A percentile compares a stretch with the other conserved stretches of the same genome.
phyloP scores from a whole-genome alignment of 2,329 filamentous ascomycete genomes.

The Biscogniauxia sp. region DNA sequence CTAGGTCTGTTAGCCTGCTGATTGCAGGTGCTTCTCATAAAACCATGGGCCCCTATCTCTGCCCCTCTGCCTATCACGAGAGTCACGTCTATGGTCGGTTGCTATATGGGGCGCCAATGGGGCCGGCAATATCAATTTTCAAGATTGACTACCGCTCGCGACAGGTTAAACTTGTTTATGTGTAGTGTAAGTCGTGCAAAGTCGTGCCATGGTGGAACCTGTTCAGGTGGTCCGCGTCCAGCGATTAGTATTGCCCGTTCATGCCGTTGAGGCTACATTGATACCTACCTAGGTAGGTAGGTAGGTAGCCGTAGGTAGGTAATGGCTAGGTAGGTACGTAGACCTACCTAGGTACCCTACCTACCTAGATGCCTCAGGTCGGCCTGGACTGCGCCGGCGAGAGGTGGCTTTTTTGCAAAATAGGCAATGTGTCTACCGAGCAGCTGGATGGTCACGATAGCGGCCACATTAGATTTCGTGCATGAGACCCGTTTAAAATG shows the following conservation, averaged over 20 bases:
- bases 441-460: not conserved
- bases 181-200: not conserved
- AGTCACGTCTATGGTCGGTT: not conserved
- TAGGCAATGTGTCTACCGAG: conserved; percentile 3
- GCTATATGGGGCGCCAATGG: not conserved
- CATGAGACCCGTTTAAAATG: conserved; percentile 1
- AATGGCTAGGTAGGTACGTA: too few relatives aligned
- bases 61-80: not conserved
- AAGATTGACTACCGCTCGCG: not conserved
- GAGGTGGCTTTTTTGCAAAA: not conserved
- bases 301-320: too few relatives aligned
- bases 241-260: not conserved
- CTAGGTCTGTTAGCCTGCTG: not conserved
- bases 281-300: not conserved
- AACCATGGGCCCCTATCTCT: not conserved
- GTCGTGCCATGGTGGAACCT: not conserved
- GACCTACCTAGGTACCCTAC: too few relatives aligned
- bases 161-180: not conserved
- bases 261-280: not conserved
- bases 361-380: not conserved
- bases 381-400: not conserved
- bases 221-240: not conserved
- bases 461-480: not conserved
- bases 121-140: not conserved
- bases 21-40: not conserved